Base-by-base conservation (phyloP, 441 rosid species). In the Mallotus japonicus region DNA sequence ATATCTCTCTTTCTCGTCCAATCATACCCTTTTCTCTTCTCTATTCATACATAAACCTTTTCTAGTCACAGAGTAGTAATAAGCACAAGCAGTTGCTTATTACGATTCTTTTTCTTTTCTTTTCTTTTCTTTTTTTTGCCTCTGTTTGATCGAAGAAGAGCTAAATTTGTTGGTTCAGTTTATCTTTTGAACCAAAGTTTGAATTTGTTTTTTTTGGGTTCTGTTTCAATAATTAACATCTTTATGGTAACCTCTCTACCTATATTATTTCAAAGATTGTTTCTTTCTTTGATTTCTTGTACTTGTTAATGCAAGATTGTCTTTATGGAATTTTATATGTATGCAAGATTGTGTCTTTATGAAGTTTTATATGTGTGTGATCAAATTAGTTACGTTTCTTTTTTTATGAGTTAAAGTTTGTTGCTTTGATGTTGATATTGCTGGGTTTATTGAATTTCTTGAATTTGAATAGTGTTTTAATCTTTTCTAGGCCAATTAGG, bases 11-110 rank as follows among this genome's bases (percentile, higher is more conserved):
- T 72, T 68, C 67, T 62, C 70, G 34, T 73, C 79, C 80, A 79
- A 78, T 77, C 86, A 85, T 78, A 70, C 76, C 75, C 62, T 65
- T 12, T 13, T 59, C 22, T 70, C 74, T 20, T 37, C 53, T 71
- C 42, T 56, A 6, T 37, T 37, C 40, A 37, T 37, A 37, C 40
- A 37, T 6, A 37, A 37, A 37, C 5, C 40, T 59, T 65, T 71
- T 63, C 81, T 76, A 84, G 78, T 77, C 71, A 46, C 49, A 70
- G 71, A 81, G 79, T 34, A 55, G 68, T 28, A 49, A 28, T n/a
- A 58, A 16, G 44, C 14, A 12, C 14, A 58, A 16, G 44, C 14
- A 8, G 46, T 51, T 50, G 63, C 28, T 50, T 22, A 6, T 53
- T 54, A 16, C 65, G 1, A 67, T 44, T 67, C 19, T 65, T 64